Evolutionary conservation across 768 basidiomycete genomes (phyloP).

Genomic region (Tulasnella sp.): DNA sequence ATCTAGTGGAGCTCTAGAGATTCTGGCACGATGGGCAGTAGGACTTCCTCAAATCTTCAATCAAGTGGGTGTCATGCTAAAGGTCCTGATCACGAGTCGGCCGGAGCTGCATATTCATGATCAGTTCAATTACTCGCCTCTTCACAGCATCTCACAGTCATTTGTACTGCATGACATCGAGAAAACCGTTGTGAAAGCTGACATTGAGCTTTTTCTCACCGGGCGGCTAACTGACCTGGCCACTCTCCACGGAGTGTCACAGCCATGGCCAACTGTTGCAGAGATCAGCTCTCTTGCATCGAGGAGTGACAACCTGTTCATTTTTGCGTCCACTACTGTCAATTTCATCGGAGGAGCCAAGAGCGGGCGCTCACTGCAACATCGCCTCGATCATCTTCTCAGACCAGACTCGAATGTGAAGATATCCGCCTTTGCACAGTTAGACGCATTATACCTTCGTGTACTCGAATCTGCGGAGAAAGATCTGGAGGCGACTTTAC

Average conservation of each 20-base stretch:
- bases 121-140: not conserved
- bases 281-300: not conserved
- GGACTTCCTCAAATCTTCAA: conserved; percentile 39
- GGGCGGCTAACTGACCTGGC: not conserved
- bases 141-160: not conserved
- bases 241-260: too few species aligned
- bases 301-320: not conserved
- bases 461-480: too few species aligned
- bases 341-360: too few species aligned
- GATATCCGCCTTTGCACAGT: too few species aligned
- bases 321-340: too few species aligned
- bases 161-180: not conserved
- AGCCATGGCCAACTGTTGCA: conserved; percentile 10
- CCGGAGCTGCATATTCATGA: conserved; percentile 41
- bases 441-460: too few species aligned
- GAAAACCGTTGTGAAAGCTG: not conserved
- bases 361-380: too few species aligned
- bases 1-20: not conserved
- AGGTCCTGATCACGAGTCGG: conserved; percentile 43
- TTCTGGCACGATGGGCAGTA: conserved; percentile 40
- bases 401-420: too few species aligned
- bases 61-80: conserved; percentile 40
- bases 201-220: conserved; percentile 30
- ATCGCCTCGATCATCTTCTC: too few species aligned
- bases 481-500: too few species aligned